These are phyloP conservation scores for Rhizopogon sp. DNA, from an alignment of 768 basidiomycete species.

Conservation along the genomic window DNA sequence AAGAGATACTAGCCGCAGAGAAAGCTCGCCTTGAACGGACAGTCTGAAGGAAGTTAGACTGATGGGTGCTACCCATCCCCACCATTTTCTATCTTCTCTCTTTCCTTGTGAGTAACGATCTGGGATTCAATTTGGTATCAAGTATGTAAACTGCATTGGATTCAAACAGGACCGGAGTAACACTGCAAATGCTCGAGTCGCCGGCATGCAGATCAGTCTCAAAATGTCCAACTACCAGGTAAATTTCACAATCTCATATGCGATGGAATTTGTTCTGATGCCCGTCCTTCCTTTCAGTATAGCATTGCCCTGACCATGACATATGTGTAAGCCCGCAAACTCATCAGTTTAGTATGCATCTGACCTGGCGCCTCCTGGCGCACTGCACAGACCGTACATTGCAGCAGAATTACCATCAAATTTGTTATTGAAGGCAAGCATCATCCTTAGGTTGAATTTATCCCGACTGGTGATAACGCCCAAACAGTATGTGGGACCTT, in stretches of 20 bases:
- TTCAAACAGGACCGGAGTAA: slow-evolving; percentile 34
- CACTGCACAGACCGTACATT: slow-evolving; percentile 40
- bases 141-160: background rate
- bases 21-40: slow-evolving; percentile 26
- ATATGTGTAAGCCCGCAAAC: slow-evolving; percentile 13
- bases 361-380: background rate
- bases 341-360: background rate
- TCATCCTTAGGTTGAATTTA: background rate
- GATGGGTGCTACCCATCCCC: slow-evolving; percentile 42
- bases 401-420: slow-evolving; percentile 58
- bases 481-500: slow-evolving; percentile 40
- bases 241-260: background rate
- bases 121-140: background rate
- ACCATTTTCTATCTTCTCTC: slow-evolving; percentile 48
- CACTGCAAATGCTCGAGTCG: slow-evolving; percentile 54
- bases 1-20: slow-evolving; percentile 11
- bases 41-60: slow-evolving; percentile 48
- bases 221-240: slow-evolving; percentile 25
- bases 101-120: slow-evolving; percentile 39
- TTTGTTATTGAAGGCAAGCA: slow-evolving; percentile 42
- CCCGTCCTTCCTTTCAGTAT: slow-evolving; percentile 21
- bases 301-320: slow-evolving; percentile 27
- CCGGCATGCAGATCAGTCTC: slow-evolving; percentile 52
- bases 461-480: background rate
- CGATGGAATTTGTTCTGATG: background rate